Percentiles rank a stretch among this genome's conserved stretches.
phyloP scores from a whole-genome alignment of 805 yeast species.

The Tetrapisispora pingtungensis region DNA sequence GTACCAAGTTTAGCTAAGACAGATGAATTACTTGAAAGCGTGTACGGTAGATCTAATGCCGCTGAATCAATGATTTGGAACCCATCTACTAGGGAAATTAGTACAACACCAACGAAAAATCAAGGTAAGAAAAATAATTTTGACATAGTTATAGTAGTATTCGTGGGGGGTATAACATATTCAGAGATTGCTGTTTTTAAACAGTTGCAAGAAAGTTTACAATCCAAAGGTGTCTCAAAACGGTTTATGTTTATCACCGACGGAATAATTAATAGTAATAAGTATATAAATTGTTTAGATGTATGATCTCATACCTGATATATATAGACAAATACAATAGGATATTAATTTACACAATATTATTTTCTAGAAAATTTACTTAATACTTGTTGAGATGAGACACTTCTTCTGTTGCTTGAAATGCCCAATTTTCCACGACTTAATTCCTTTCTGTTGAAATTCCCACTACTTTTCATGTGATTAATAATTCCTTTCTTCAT shows the following conservation, averaged over 20 bases:
- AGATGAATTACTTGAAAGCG: slow-evolving; percentile 17
- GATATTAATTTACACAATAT: background rate
- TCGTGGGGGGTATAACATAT: slow-evolving; percentile 79
- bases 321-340: background rate
- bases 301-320: background rate
- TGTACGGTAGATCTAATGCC: slow-evolving; percentile 16
- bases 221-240: slow-evolving; percentile 29
- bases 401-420: slow-evolving; percentile 6
- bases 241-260: slow-evolving; percentile 40
- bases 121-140: background rate
- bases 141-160: slow-evolving; percentile 29
- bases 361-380: slow-evolving; percentile 2
- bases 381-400: slow-evolving; percentile 8
- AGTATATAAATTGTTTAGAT: slow-evolving; percentile 4
- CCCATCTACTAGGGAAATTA: slow-evolving; percentile 2
- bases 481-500: slow-evolving; percentile 15
- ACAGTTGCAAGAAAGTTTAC: slow-evolving; percentile 41
- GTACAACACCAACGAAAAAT: slow-evolving; percentile 4
- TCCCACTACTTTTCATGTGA: slow-evolving; percentile 16
- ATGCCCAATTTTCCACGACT: background rate
- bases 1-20: slow-evolving; percentile 17
- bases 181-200: slow-evolving; percentile 71
- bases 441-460: background rate
- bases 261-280: slow-evolving; percentile 37
- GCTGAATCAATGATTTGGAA: slow-evolving; percentile 18